Conservation (phyloP, 805 yeast genomes). For the Lachancea lanzarotensis region DNA sequence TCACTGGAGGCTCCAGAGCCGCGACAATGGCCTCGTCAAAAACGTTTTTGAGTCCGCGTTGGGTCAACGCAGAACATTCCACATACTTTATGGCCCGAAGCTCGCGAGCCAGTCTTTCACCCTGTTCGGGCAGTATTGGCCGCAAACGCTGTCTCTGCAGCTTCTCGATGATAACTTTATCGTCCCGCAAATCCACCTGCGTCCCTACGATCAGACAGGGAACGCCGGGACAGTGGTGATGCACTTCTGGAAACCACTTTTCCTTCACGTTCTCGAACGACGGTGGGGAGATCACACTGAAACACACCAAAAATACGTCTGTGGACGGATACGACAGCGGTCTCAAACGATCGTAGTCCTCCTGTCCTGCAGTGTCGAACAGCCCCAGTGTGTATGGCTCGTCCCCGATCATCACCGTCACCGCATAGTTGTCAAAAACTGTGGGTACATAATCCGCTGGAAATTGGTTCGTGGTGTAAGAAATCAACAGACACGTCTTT, state of each 20-base stretch:
- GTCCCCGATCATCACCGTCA: conserved; percentile 92
- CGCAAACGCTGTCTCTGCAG: conserved; percentile 83
- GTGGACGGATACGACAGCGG: conserved; percentile 96
- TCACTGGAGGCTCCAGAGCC: conserved; percentile 93
- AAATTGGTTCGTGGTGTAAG: conserved; percentile 93
- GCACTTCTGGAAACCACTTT: conserved; percentile 98
- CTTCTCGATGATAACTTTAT: conserved; percentile 82
- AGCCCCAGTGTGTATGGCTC: conserved; percentile 97
- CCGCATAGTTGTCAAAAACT: conserved; percentile 94
- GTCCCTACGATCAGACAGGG: conserved; percentile 97
- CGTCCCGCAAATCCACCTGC: conserved; percentile 90
- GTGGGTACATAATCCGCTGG: conserved; percentile 99
- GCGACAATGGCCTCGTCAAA: conserved; percentile 98
- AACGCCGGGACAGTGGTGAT: conserved; percentile 96
- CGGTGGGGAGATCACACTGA: conserved; percentile 94
- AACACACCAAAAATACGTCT: conserved; percentile 92
- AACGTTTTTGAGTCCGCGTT: conserved; percentile 94
- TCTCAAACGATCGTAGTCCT: conserved; percentile 95
- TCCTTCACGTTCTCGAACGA: conserved; percentile 96
- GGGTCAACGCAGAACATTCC: conserved; percentile 96
- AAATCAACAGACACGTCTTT: conserved; percentile 90
- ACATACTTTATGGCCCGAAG: conserved; percentile 93
- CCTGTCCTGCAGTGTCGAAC: conserved; percentile 98
- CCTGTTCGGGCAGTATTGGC: conserved; percentile 81
- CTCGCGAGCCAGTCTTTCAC: conserved; percentile 89